Conservation (phyloP, 2,329 filamentous ascomycete genomes). For the Apiospora phragmitis region DNA sequence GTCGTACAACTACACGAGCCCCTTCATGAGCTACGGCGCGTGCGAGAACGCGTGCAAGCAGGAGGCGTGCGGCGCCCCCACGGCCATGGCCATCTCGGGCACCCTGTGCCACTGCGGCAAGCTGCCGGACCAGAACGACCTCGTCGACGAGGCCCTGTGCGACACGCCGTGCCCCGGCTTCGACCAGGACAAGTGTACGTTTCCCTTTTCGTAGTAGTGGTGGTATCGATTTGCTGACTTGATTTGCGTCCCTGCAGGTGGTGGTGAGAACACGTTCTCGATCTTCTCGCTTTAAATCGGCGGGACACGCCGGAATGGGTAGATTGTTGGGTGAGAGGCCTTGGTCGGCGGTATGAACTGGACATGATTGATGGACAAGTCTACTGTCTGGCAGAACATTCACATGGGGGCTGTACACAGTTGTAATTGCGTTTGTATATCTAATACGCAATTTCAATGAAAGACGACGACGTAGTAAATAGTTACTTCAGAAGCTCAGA, state of each 20-base stretch:
- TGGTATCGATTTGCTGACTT: background rate
- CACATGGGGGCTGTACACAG: background rate
- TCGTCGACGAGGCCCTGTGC: constrained; percentile 7
- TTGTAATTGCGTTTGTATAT: no score
- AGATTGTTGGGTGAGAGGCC: background rate
- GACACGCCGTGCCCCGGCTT: constrained; percentile 7
- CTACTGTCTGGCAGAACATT: background rate
- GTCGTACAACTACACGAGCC: background rate
- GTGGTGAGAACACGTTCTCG: background rate
- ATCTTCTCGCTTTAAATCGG: background rate
- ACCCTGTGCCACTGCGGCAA: constrained; percentile 6
- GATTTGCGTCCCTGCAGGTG: background rate
- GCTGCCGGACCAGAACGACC: background rate
- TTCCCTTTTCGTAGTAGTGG: no score
- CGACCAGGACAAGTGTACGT: background rate
- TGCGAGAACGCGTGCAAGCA: background rate
- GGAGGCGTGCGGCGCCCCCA: background rate
- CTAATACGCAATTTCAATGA: no score
- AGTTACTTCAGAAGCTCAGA: no score
- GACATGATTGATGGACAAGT: background rate
- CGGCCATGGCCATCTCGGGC: background rate
- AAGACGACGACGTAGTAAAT: no score
- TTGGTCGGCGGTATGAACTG: background rate
- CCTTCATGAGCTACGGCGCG: background rate
- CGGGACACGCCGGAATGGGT: background rate